Evolutionary conservation across 164 flowering plant species (phyloP).

Genomic region (Tetrastigma voinierianum): DNA sequence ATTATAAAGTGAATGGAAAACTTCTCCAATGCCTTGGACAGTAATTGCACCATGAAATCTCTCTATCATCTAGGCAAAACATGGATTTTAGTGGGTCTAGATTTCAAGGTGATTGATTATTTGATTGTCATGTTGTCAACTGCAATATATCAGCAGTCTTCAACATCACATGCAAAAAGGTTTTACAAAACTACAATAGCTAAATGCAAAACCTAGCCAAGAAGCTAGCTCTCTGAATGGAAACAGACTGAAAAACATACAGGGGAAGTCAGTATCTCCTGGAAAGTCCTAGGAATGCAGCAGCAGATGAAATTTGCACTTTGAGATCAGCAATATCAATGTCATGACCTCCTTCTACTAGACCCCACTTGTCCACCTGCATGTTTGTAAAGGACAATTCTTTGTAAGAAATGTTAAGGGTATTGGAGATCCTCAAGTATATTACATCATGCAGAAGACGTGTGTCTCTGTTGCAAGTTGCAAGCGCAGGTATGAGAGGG

Average conservation of each 20-base stretch:
- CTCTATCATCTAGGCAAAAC: background rate
- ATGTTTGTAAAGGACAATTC: background rate
- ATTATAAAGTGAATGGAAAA: background rate
- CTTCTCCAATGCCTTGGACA: background rate
- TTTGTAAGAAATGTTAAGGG: background rate
- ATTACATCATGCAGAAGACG: background rate
- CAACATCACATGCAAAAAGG: background rate
- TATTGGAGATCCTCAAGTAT: background rate
- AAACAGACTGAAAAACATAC: background rate
- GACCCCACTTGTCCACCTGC: slow-evolving; percentile 90
- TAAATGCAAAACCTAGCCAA: background rate
- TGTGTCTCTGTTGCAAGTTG: background rate
- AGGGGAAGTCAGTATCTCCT: slow-evolving; percentile 26
- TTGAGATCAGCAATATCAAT: slow-evolving; percentile 88
- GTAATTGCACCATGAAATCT: background rate
- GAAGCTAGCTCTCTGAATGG: background rate
- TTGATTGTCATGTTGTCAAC: slow-evolving; percentile 4
- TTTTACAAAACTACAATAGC: background rate
- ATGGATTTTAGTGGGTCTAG: background rate
- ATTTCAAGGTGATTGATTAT: background rate
- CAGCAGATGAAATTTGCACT: slow-evolving; percentile 84
- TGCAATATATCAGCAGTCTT: background rate
- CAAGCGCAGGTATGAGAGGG: background rate
- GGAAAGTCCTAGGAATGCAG: slow-evolving; percentile 79
- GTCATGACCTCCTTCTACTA: slow-evolving; percentile 99